A percentile compares a stretch with the other conserved stretches of the same genome.
These are phyloP conservation scores for Penicillium fuscoglaucum DNA, from an alignment of 2,329 filamentous ascomycete species.

Conservation along the genomic window DNA sequence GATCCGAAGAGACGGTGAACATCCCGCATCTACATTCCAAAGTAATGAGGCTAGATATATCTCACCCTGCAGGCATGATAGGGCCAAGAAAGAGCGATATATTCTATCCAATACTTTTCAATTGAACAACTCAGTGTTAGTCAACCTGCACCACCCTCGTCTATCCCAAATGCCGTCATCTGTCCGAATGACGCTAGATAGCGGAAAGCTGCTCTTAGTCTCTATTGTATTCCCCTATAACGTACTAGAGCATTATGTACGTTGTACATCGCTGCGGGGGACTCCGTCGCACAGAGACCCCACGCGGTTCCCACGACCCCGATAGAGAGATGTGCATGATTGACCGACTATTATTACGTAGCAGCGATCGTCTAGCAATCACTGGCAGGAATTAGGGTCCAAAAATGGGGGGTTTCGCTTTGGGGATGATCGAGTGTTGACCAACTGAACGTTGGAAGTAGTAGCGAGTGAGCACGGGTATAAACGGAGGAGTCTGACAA, in stretches of 20 bases:
- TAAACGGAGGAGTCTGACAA: conserved; percentile 8
- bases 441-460: neutral
- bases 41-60: neutral
- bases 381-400: neutral
- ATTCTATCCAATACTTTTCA: neutral
- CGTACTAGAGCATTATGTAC: conserved; percentile 5
- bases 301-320: conserved; percentile 19
- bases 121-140: neutral
- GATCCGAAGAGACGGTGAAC: conserved; percentile 8
- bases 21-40: neutral
- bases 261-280: conserved; percentile 11
- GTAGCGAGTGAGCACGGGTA: conserved; percentile 11
- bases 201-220: neutral
- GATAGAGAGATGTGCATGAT: conserved; percentile 22
- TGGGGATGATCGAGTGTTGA: neutral
- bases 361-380: conserved; percentile 15
- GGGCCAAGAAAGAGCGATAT: neutral
- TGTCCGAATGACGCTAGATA: neutral
- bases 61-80: neutral
- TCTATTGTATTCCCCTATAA: neutral
- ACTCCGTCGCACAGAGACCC: conserved; percentile 16
- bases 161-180: neutral
- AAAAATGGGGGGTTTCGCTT: neutral
- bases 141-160: neutral
- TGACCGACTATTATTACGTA: conserved; percentile 8